Conservation (phyloP, 2,329 filamentous ascomycete species). For the Orbilia javanica region DNA sequence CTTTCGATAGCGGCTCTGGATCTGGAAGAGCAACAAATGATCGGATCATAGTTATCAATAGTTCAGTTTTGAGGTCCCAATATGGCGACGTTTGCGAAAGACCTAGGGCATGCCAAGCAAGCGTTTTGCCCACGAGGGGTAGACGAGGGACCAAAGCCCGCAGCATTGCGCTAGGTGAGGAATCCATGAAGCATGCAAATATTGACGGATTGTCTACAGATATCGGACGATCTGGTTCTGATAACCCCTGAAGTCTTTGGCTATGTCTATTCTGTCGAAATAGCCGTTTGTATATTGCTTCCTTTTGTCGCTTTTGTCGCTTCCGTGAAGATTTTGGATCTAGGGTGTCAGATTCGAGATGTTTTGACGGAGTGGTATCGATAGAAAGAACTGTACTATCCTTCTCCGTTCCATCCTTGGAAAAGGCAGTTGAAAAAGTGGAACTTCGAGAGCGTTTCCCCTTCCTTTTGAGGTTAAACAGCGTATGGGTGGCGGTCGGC, state of each 20-base stretch:
- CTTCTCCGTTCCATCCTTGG: conserved; percentile 31
- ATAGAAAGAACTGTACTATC: background rate
- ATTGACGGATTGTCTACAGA: conserved; percentile 48
- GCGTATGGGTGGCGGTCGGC: background rate
- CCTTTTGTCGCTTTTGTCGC: background rate
- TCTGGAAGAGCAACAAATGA: conserved; percentile 69
- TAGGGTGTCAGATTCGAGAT: background rate
- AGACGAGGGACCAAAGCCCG: conserved; percentile 40
- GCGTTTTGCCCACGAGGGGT: conserved; percentile 61
- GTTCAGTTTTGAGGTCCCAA: conserved; percentile 80
- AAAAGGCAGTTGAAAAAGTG: conserved; percentile 12
- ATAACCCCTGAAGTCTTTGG: conserved; percentile 19
- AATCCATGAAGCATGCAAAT: conserved; percentile 51
- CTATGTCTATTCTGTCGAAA: background rate
- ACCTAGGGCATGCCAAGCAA: conserved; percentile 74
- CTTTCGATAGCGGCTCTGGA: conserved; percentile 71
- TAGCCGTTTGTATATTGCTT: conserved; percentile 1
- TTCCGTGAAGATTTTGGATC: background rate
- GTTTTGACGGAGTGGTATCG: background rate
- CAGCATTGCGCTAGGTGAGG: conserved; percentile 35
- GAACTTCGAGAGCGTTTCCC: conserved; percentile 23
- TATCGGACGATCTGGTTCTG: conserved; percentile 46
- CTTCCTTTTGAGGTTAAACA: conserved; percentile 54
- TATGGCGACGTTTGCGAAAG: conserved; percentile 79
- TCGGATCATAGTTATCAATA: conserved; percentile 80